phyloP scores from a whole-genome alignment of 139 green algal species.

The Pleodorina starrii region DNA sequence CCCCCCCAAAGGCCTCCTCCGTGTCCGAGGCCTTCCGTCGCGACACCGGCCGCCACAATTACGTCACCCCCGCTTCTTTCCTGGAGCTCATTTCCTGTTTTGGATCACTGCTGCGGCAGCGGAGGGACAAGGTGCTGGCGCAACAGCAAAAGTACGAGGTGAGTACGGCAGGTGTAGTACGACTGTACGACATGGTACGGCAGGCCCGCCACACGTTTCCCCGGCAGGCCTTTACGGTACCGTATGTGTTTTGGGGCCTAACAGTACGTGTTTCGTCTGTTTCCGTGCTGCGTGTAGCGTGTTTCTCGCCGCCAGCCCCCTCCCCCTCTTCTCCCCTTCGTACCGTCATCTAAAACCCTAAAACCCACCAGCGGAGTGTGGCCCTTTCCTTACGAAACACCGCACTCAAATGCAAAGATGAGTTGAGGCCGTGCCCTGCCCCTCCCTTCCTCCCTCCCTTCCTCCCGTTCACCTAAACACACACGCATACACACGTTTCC shows the following conservation, averaged over 20 bases:
- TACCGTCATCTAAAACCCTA: too few relatives aligned
- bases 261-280: too few relatives aligned
- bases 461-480: background rate
- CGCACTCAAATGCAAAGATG: too few relatives aligned
- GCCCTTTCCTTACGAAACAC: too few relatives aligned
- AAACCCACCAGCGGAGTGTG: too few relatives aligned
- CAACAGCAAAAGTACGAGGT: constrained; percentile 51
- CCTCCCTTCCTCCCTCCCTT: too few relatives aligned
- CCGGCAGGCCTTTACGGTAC: too few relatives aligned
- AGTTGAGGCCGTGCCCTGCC: too few relatives aligned
- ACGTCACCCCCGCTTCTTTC: constrained; percentile 82
- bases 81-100: constrained; percentile 76
- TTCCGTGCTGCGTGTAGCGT: background rate
- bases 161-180: background rate
- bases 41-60: constrained; percentile 67
- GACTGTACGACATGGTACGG: background rate
- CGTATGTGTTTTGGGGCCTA: too few relatives aligned
- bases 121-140: constrained; percentile 59
- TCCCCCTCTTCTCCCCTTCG: background rate
- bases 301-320: too few relatives aligned
- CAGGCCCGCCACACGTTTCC: too few relatives aligned
- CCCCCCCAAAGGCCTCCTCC: background rate
- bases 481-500: background rate
- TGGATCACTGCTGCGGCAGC: constrained; percentile 57
- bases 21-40: background rate